Evolutionary conservation across 2,329 filamentous ascomycete species (phyloP), one percentile per base, ranked within the genome.

Genomic region (Ascochyta fabae): DNA sequence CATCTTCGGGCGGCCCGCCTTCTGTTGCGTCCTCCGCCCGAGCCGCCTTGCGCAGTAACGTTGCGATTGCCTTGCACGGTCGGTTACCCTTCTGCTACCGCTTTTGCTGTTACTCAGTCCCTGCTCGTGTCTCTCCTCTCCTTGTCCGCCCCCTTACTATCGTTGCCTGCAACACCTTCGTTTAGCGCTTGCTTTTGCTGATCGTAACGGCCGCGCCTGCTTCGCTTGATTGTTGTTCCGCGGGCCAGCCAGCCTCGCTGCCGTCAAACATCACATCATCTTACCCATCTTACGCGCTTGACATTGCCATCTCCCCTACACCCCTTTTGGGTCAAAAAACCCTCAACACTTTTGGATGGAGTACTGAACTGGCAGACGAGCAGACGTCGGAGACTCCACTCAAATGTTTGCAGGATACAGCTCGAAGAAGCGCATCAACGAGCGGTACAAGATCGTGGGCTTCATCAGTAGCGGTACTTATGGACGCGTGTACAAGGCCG

Each of bases 381-480:
- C 60, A 73, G 70, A 71, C 47, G 60, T 64, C 29, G 59, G 51
- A 29, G 68, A 70, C 50, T 66, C 65, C 22, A 35, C 53, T 23
- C 47, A 38, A 56, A 77, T 81, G 63, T 74, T 81, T 48, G 74
- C 78, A 24, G 77, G 77, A 60, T 88, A 88, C 68, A 82, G 81
- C 45, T 85, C 80, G 73, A 96, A 96, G 77, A 90, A 95, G 61
- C 88, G 91, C 60, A 92, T 98, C 54, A 89, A 89, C 57, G 94
- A 98, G 77, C 89, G 90, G 65, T 99, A 98, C 79, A 92, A 95
- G 68, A 95, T 99, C 68, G 89, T 99, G 53, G 95, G 95, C 39
- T 99, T 99, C 81, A 99, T 99, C 68, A 96, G 92, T 73, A 96
- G 92, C 66, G 95, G 95, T 42, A 99, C 95, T 15, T 99, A 99